Percentiles rank a stretch among this genome's conserved stretches.
Evolutionary conservation across 306 rosid species (phyloP).

Genomic region (Styphnolobium japonicum): DNA sequence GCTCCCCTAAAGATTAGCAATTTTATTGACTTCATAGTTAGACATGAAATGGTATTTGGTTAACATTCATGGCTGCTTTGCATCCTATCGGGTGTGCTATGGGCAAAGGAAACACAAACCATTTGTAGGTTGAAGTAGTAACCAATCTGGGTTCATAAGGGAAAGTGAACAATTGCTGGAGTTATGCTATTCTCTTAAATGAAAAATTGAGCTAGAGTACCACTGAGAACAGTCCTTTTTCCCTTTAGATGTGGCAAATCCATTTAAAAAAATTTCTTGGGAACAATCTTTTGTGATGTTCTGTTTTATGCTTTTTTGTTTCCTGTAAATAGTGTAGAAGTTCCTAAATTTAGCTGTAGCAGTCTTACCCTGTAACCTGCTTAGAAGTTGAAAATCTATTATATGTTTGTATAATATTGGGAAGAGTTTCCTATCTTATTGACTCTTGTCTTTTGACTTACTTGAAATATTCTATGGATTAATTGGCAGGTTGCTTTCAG

Average conservation of each 20-base stretch:
- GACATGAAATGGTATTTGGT: neutral
- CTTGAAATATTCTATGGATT: neutral
- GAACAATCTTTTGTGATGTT: neutral
- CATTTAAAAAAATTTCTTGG: neutral
- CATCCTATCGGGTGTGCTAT: neutral
- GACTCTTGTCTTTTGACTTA: neutral
- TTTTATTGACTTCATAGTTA: neutral
- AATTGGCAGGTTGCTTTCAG: slow-evolving; percentile 62
- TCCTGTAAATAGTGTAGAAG: neutral
- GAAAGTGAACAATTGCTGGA: neutral
- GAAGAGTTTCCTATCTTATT: neutral
- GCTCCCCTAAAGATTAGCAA: neutral
- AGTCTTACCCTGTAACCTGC: neutral
- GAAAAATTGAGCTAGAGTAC: neutral
- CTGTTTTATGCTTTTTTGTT: neutral
- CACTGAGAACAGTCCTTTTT: neutral
- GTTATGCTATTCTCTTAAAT: neutral
- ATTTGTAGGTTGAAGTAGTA: neutral
- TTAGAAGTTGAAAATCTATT: neutral
- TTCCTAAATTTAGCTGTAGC: neutral
- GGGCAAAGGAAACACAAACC: neutral
- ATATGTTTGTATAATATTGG: neutral
- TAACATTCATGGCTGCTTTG: neutral
- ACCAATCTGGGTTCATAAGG: neutral
- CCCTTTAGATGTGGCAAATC: neutral